These are phyloP conservation scores for Eucalyptus tenuipes DNA, from an alignment of 345 rosid species.

Conservation along the genomic window DNA sequence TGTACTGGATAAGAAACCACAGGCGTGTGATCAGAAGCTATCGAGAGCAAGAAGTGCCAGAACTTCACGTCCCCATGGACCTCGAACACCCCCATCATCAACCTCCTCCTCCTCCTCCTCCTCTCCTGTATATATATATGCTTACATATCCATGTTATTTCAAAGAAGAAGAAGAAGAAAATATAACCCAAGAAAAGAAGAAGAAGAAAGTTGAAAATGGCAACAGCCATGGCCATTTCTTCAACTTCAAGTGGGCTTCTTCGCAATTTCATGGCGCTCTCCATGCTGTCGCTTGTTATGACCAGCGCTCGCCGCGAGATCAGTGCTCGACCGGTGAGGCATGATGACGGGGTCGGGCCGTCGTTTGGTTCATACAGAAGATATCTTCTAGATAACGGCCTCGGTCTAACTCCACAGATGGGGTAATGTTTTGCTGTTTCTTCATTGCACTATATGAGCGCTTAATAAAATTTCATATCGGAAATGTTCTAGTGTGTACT, in stretches of 20 bases:
- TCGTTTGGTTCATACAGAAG: slow-evolving; percentile 1
- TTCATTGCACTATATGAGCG: not conserved
- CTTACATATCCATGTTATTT: not conserved
- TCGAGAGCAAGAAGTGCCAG: not conserved
- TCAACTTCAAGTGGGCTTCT: not conserved
- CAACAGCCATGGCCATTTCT: not conserved
- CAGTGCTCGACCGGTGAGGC: not conserved
- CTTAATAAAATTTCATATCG: not conserved
- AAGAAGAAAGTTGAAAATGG: not conserved
- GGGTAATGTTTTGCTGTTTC: slow-evolving; percentile 15
- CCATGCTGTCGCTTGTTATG: not conserved
- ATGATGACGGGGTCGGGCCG: no score
- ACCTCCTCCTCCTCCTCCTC: not conserved
- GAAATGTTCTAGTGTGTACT: not conserved
- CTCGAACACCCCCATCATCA: not conserved
- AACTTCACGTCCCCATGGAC: not conserved
- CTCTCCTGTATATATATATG: not conserved
- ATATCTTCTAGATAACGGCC: slow-evolving; percentile 36
- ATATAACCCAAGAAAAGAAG: not conserved
- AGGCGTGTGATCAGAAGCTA: not conserved
- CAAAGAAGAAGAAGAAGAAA: not conserved
- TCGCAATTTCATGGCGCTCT: not conserved
- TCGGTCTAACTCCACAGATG: slow-evolving; percentile 45
- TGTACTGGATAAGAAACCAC: not conserved
- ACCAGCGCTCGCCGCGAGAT: not conserved